A percentile compares a stretch with the other conserved stretches of the same genome.
phyloP scores from a whole-genome alignment of 805 yeast genomes.

The Deakozyma indianensis region DNA sequence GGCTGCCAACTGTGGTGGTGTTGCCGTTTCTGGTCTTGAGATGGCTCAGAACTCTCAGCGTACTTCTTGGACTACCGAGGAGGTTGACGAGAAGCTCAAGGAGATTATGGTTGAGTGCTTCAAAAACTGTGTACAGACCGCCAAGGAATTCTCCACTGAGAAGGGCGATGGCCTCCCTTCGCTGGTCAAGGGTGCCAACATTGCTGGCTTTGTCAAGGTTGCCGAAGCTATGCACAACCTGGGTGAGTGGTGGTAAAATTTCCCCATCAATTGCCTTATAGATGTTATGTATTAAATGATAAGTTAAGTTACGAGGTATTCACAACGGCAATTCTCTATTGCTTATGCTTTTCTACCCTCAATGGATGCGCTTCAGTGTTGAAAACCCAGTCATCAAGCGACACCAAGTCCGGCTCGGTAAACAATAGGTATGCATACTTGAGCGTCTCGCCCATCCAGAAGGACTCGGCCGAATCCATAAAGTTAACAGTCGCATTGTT shows the following conservation, averaged over 20 bases:
- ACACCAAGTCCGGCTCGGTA: constrained; percentile 26
- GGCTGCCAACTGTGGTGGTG: constrained; percentile 99
- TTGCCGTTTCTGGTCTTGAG: constrained; percentile 94
- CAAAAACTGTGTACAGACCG: constrained; percentile 82
- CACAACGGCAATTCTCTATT: too few relatives aligned
- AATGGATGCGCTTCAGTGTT: constrained; percentile 56
- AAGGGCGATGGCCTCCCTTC: constrained; percentile 67
- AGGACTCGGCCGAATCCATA: constrained; percentile 29
- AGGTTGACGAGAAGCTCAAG: constrained; percentile 84
- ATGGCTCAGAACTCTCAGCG: constrained; percentile 99
- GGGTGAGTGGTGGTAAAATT: constrained; percentile 50
- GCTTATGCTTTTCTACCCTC: not conserved
- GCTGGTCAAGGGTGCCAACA: constrained; percentile 95
- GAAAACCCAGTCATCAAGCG: constrained; percentile 39
- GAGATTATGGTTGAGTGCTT: constrained; percentile 87
- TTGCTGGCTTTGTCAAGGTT: constrained; percentile 97
- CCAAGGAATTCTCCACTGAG: constrained; percentile 64
- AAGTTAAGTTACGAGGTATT: too few relatives aligned
- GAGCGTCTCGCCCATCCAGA: constrained; percentile 46
- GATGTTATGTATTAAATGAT: too few relatives aligned
- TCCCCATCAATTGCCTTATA: not conserved
- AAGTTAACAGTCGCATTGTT: constrained; percentile 16
- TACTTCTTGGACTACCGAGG: constrained; percentile 78
- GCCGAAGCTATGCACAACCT: constrained; percentile 97
- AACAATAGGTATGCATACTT: constrained; percentile 40